These are phyloP conservation scores for Massarina eburnea DNA, from an alignment of 2,329 filamentous ascomycete genomes.

Conservation along the genomic window DNA sequence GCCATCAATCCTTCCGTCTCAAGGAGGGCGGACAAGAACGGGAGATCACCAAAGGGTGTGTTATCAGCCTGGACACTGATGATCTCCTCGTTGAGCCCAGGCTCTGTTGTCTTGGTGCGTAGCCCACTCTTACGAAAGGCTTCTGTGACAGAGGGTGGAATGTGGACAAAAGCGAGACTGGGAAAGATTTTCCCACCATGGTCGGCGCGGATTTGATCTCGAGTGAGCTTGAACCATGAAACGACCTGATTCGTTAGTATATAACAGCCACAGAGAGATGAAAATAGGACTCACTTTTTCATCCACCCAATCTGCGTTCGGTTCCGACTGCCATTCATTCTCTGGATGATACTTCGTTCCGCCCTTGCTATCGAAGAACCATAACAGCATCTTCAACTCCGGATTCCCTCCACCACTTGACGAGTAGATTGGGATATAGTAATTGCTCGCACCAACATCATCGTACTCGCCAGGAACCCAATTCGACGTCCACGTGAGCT, in stretches of 20 bases:
- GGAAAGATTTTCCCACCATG: slow-evolving; percentile 46
- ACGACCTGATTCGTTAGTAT: slow-evolving; percentile 19
- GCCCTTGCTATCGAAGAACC: slow-evolving; percentile 66
- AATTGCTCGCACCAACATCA: slow-evolving; percentile 50
- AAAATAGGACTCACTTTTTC: slow-evolving; percentile 16
- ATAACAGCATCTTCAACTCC: slow-evolving; percentile 56
- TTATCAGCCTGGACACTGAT: slow-evolving; percentile 27
- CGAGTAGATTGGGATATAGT: slow-evolving; percentile 56
- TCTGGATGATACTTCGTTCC: slow-evolving; percentile 22
- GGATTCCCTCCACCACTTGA: slow-evolving; percentile 31
- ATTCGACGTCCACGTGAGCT: slow-evolving; percentile 44
- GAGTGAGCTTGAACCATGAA: slow-evolving; percentile 26
- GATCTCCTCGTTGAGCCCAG: slow-evolving; percentile 42
- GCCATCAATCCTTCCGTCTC: slow-evolving; percentile 51
- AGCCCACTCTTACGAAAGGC: slow-evolving; percentile 52
- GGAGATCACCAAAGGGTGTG: slow-evolving; percentile 54
- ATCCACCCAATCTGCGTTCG: slow-evolving; percentile 21
- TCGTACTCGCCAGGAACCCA: slow-evolving; percentile 45
- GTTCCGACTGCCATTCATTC: slow-evolving; percentile 15
- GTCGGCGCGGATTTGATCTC: slow-evolving; percentile 15
- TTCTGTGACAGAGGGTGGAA: slow-evolving; percentile 40
- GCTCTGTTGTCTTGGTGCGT: slow-evolving; percentile 45
- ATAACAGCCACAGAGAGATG: background rate
- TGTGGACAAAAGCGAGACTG: slow-evolving; percentile 59
- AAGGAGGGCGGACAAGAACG: slow-evolving; percentile 65